Percentiles rank a stretch among this genome's conserved stretches.
These are phyloP conservation scores for Elsinoe fawcettii DNA, from an alignment of 2,329 filamentous ascomycete genomes.

Conservation along the genomic window DNA sequence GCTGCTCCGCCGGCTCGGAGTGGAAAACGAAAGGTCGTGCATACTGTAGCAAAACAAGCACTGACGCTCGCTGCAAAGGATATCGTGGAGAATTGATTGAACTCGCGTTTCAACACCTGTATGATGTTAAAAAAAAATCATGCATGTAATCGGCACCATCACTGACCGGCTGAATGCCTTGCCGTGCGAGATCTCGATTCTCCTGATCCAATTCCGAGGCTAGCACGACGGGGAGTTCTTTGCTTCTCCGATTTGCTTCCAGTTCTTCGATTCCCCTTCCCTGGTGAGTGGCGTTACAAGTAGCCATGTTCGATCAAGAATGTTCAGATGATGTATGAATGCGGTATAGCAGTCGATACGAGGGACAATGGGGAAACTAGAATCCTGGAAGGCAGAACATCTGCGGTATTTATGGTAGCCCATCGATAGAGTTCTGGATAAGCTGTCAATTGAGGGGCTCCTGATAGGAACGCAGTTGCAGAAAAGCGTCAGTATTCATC, in stretches of 20 bases:
- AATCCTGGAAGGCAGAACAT: too few relatives aligned
- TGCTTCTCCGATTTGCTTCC: neutral
- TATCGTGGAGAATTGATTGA: conserved; percentile 51
- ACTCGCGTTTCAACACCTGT: conserved; percentile 47
- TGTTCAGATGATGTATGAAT: neutral
- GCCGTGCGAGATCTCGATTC: neutral
- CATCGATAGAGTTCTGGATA: neutral
- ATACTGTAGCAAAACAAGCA: conserved; percentile 49
- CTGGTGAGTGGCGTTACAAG: neutral
- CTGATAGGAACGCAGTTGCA: neutral
- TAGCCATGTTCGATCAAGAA: neutral
- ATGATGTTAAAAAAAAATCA: neutral
- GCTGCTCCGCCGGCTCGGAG: conserved; percentile 47
- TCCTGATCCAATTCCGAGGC: neutral
- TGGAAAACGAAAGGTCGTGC: conserved; percentile 49
- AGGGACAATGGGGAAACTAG: neutral
- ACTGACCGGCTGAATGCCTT: neutral
- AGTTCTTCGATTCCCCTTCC: neutral
- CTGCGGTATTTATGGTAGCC: neutral
- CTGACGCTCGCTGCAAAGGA: conserved; percentile 51
- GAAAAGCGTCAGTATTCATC: neutral
- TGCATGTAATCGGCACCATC: too few relatives aligned
- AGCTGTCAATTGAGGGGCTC: neutral
- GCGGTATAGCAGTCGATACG: neutral
- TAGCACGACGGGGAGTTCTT: neutral